phyloP scores from a whole-genome alignment of 768 basidiomycete species.

The Lentinula guzmanii region DNA sequence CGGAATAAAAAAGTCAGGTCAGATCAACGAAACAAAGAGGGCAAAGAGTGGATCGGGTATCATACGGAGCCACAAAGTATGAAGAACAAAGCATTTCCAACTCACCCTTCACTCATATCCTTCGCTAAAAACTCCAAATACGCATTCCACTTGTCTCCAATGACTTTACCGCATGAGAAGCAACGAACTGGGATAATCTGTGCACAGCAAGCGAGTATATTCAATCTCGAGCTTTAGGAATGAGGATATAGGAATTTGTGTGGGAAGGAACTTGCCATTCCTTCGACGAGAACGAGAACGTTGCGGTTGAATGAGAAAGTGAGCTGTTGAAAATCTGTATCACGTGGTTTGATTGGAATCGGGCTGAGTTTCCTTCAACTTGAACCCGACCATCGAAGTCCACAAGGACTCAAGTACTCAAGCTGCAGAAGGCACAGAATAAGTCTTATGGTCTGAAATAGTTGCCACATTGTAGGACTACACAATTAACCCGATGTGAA shows the following conservation, averaged over 20 bases:
- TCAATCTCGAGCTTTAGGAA: not conserved
- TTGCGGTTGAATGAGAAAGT: not conserved
- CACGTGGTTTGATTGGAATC: not conserved
- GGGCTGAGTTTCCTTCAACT: too few species aligned
- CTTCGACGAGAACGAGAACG: not conserved
- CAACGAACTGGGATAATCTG: slow-evolving; percentile 96
- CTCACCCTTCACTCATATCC: slow-evolving; percentile 87
- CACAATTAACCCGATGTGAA: not conserved
- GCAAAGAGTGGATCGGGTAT: not conserved
- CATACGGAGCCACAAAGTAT: not conserved
- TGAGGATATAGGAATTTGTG: not conserved
- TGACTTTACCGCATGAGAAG: slow-evolving; percentile 95
- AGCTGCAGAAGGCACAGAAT: too few species aligned
- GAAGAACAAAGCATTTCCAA: slow-evolving; percentile 6
- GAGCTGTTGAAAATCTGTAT: not conserved
- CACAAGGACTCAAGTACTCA: too few species aligned
- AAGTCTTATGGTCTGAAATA: not conserved
- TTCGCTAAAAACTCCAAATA: slow-evolving; percentile 79
- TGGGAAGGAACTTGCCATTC: not conserved
- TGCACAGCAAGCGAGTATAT: not conserved
- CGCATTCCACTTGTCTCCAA: slow-evolving; percentile 92
- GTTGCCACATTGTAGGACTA: not conserved
- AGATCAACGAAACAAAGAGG: too few species aligned
- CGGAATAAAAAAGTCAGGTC: not conserved
- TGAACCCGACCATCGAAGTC: too few species aligned